phyloP scores from a whole-genome alignment of 2,329 filamentous ascomycete species.

The Xylaria digitata region DNA sequence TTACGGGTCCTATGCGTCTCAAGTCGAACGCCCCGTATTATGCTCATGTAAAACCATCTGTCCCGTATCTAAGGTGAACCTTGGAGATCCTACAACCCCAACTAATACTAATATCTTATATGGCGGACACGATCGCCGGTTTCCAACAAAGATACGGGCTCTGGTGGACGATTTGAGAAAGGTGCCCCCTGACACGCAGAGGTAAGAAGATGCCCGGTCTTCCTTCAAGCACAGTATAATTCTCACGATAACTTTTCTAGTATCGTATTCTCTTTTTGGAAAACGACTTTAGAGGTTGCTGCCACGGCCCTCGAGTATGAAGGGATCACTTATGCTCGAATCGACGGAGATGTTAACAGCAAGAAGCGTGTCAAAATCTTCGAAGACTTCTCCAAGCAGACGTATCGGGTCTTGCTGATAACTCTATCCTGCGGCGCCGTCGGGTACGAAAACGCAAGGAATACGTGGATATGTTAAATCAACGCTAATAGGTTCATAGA shows the following conservation, averaged over 20 bases:
- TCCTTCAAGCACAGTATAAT: background rate
- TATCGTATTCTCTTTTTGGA: slow-evolving; percentile 1
- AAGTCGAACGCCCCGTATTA: background rate
- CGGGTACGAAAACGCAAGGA: background rate
- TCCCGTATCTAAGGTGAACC: background rate
- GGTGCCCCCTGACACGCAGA: background rate
- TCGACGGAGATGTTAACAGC: background rate
- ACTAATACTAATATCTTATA: background rate
- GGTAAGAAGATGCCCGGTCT: background rate
- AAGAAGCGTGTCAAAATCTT: background rate
- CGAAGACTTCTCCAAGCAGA: background rate
- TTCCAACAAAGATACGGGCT: background rate
- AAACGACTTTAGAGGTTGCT: background rate
- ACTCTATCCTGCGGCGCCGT: slow-evolving; percentile 13
- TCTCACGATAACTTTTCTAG: background rate
- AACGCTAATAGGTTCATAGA: slow-evolving; percentile 3
- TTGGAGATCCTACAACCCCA: background rate
- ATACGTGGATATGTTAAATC: background rate
- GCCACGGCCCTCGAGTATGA: background rate
- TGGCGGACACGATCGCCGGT: background rate
- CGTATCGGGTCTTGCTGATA: background rate
- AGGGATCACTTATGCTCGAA: background rate
- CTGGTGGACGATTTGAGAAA: background rate
- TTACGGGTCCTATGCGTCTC: background rate
- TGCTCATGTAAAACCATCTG: background rate